phyloP scores from a whole-genome alignment of 2,329 filamentous ascomycete genomes.

The Pyrenophora graminea region DNA sequence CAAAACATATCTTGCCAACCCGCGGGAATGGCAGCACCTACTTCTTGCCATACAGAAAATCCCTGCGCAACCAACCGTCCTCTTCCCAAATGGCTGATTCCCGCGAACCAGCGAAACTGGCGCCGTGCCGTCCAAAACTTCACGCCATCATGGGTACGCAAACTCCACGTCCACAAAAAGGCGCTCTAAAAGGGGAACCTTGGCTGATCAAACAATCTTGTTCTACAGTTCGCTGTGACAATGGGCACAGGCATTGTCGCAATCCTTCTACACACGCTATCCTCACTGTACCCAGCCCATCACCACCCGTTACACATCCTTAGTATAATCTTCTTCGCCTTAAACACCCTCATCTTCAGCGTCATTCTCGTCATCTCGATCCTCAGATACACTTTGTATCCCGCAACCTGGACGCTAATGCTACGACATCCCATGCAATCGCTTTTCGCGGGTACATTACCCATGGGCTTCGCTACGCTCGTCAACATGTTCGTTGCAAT shows the following conservation, averaged over 20 bases:
- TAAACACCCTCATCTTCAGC: constrained; percentile 62
- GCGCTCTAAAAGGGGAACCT: too few relatives aligned
- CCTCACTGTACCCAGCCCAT: constrained; percentile 55
- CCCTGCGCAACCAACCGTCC: constrained; percentile 1
- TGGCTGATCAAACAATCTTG: neutral
- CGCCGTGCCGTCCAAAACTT: constrained; percentile 41
- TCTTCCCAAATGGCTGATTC: constrained; percentile 33
- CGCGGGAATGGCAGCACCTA: too few relatives aligned
- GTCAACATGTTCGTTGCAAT: constrained; percentile 67
- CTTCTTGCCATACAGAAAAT: too few relatives aligned
- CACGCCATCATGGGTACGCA: constrained; percentile 41
- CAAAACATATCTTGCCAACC: too few relatives aligned
- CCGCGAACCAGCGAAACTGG: constrained; percentile 33
- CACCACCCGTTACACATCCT: constrained; percentile 58
- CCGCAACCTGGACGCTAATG: constrained; percentile 69
- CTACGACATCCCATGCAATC: constrained; percentile 67
- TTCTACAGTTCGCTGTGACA: constrained; percentile 24
- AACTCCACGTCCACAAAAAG: neutral
- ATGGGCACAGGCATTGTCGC: constrained; percentile 47
- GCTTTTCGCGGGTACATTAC: constrained; percentile 68
- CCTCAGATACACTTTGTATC: constrained; percentile 67
- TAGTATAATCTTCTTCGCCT: constrained; percentile 62
- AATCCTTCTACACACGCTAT: constrained; percentile 64
- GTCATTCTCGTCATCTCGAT: constrained; percentile 59
- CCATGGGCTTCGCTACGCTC: constrained; percentile 70